Evolutionary conservation across 2,329 filamentous ascomycete species (phyloP).

Genomic region (Aureobasidium sp.): DNA sequence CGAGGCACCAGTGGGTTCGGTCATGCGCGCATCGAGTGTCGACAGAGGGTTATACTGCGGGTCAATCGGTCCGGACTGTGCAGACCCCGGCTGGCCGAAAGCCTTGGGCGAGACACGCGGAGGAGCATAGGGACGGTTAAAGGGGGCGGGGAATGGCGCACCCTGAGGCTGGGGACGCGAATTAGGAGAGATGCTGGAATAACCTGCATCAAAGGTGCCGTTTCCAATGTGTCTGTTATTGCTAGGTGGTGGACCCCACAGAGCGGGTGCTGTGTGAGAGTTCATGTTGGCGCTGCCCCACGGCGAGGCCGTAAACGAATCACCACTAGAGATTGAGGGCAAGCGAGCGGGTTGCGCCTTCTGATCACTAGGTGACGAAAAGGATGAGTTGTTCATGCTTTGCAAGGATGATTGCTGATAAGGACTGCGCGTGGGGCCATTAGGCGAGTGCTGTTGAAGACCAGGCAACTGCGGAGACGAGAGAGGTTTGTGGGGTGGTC

Average conservation of each 20-base stretch:
- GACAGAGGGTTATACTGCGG: slow-evolving; percentile 21
- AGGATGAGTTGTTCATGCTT: slow-evolving; percentile 42
- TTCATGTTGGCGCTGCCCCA: slow-evolving; percentile 21
- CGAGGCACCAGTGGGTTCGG: slow-evolving; percentile 24
- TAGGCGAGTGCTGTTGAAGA: slow-evolving; percentile 13
- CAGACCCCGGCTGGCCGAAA: slow-evolving; percentile 23
- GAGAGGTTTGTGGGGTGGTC: slow-evolving; percentile 3
- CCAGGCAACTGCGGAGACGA: slow-evolving; percentile 11
- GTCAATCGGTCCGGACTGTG: slow-evolving; percentile 21
- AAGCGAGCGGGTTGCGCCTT: slow-evolving; percentile 27
- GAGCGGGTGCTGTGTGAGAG: slow-evolving; percentile 42
- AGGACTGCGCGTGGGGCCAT: slow-evolving; percentile 2
- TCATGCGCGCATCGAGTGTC: slow-evolving; percentile 24
- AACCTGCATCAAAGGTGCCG: slow-evolving; percentile 63
- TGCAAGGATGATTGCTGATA: slow-evolving; percentile 14
- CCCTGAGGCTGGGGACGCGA: slow-evolving; percentile 29
- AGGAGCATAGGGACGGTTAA: slow-evolving; percentile 27
- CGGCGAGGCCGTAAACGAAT: slow-evolving; percentile 13
- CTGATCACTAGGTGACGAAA: slow-evolving; percentile 32
- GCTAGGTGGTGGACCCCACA: slow-evolving; percentile 64
- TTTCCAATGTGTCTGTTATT: slow-evolving; percentile 68
- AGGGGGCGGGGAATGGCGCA: slow-evolving; percentile 23
- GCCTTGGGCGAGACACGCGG: slow-evolving; percentile 27
- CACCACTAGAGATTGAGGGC: slow-evolving; percentile 17
- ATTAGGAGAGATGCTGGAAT: slow-evolving; percentile 45